Conservation (phyloP, 352 stramenopile genomes). For the Globisporangium middletonii region DNA sequence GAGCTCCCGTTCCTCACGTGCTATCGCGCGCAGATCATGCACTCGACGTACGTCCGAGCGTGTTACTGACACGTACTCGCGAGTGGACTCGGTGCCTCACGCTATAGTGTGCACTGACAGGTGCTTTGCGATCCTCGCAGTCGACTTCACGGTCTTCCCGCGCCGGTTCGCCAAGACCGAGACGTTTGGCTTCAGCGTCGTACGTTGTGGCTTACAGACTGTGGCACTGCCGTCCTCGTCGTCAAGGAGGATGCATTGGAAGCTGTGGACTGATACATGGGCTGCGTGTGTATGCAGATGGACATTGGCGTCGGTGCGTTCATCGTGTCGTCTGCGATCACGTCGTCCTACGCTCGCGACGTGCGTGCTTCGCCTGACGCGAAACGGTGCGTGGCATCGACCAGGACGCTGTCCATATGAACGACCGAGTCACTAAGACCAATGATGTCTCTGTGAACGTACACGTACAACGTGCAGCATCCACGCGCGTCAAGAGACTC, state of each 20-base stretch:
- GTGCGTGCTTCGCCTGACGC: conserved; percentile 19
- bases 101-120: conserved; percentile 17
- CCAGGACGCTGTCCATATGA: background rate
- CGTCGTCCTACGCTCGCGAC: conserved; percentile 61
- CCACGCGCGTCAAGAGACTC: background rate
- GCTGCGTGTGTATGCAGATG: conserved; percentile 65
- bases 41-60: conserved; percentile 49
- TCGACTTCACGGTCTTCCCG: conserved; percentile 97
- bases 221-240: no score
- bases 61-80: background rate
- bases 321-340: conserved; percentile 86
- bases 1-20: conserved; percentile 76
- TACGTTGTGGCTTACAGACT: conserved; percentile 17
- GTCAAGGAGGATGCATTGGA: no score
- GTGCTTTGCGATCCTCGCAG: conserved; percentile 93
- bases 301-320: conserved; percentile 95
- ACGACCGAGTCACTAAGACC: background rate
- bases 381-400: conserved; percentile 16
- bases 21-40: conserved; percentile 78
- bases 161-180: conserved; percentile 95
- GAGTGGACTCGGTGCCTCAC: background rate
- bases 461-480: background rate
- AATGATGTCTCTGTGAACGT: background rate
- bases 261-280: no score
- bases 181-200: conserved; percentile 92